phyloP scores from a whole-genome alignment of 257 asterid genomes.

The Cruciata laevipes region DNA sequence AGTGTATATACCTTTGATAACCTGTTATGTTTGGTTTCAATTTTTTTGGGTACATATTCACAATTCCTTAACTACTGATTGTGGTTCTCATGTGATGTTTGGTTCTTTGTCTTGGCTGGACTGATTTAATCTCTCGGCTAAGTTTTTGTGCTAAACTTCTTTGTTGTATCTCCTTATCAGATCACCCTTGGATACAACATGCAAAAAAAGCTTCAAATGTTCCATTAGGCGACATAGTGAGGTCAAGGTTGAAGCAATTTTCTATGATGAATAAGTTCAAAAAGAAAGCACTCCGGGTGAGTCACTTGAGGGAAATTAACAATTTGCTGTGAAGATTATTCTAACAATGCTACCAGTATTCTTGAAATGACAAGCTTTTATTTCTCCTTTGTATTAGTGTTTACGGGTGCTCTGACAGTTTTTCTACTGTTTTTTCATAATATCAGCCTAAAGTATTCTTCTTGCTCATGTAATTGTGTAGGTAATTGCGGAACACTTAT shows the following conservation, averaged over 20 bases:
- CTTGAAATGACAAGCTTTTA: background rate
- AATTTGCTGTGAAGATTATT: background rate
- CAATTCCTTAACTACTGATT: background rate
- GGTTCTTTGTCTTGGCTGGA: background rate
- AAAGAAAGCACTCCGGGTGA: slow-evolving; percentile 90
- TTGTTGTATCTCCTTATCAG: slow-evolving; percentile 30
- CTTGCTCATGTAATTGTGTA: slow-evolving; percentile 22
- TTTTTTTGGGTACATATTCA: background rate
- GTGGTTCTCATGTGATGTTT: background rate
- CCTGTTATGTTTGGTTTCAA: too few species aligned
- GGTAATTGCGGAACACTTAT: slow-evolving; percentile 92
- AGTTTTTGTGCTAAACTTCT: background rate
- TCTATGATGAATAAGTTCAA: slow-evolving; percentile 82
- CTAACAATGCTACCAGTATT: background rate
- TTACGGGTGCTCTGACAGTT: background rate
- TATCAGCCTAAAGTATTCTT: background rate
- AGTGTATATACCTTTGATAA: background rate
- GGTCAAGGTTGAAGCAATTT: slow-evolving; percentile 81
- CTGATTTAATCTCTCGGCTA: background rate
- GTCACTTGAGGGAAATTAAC: background rate
- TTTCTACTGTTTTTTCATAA: background rate
- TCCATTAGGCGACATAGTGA: slow-evolving; percentile 82
- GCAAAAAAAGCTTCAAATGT: slow-evolving; percentile 82
- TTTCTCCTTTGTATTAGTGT: background rate
- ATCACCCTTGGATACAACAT: slow-evolving; percentile 90